Evolutionary conservation across 139 green algal genomes (phyloP).

Genomic region (Monoraphidium neglectum): DNA sequence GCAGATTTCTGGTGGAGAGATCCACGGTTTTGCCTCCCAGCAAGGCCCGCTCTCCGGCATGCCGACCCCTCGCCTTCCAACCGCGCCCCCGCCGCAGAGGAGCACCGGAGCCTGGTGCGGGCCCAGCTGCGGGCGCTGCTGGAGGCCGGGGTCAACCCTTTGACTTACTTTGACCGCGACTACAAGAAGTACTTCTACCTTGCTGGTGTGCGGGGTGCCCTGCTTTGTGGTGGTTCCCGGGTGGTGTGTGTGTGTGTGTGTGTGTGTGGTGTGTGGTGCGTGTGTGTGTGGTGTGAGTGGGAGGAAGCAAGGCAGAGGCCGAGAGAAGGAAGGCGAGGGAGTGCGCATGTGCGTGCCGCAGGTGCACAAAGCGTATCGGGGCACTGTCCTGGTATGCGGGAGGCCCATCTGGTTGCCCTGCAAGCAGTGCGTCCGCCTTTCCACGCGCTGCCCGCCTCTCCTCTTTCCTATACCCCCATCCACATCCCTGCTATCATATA

Average conservation of each 20-base stretch:
- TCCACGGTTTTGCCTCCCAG: too few species aligned
- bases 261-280: conserved; percentile 38
- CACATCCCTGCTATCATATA: conserved; percentile 57
- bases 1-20: too few species aligned
- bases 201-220: neutral
- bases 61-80: neutral
- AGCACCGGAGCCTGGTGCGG: conserved; percentile 79
- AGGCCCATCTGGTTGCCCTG: too few species aligned
- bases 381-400: too few species aligned
- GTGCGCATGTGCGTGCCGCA: too few species aligned
- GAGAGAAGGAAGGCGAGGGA: neutral
- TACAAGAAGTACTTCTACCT: conserved; percentile 68
- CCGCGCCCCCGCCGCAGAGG: conserved; percentile 70
- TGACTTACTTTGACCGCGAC: conserved; percentile 50
- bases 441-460: too few species aligned
- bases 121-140: conserved; percentile 60
- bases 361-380: too few species aligned
- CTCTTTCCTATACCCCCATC: too few species aligned
- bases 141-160: conserved; percentile 62
- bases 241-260: conserved; percentile 6
- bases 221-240: conserved; percentile 42
- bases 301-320: neutral
- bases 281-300: conserved; percentile 34
- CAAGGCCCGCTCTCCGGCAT: neutral
- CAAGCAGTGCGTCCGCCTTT: too few species aligned